Percentiles rank a stretch among this genome's conserved stretches.
Evolutionary conservation across 192 early-diverging fungal genomes (phyloP).

Genomic region (Podila horticola): DNA sequence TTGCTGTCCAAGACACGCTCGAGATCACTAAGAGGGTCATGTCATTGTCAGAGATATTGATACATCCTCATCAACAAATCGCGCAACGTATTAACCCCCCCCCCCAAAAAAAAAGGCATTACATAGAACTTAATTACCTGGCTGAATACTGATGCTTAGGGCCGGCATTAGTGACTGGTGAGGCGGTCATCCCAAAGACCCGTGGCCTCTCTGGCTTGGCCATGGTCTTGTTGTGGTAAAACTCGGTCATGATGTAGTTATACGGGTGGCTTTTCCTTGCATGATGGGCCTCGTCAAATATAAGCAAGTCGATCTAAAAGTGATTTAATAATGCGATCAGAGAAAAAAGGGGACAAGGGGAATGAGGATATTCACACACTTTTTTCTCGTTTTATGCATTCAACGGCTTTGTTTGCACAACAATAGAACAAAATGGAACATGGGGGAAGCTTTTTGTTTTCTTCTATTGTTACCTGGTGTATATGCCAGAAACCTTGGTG

Average conservation of each 20-base stretch:
- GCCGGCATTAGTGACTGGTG: constrained; percentile 66
- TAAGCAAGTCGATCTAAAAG: constrained; percentile 76
- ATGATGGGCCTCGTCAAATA: constrained; percentile 98
- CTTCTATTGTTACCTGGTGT: constrained; percentile 53
- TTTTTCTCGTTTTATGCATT: constrained; percentile 1
- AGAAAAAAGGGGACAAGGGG: not conserved
- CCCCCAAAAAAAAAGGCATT: not conserved
- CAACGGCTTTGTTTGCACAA: not conserved
- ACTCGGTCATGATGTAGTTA: constrained; percentile 83
- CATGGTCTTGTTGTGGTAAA: constrained; percentile 67
- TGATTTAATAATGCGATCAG: not conserved
- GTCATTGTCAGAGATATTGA: no score
- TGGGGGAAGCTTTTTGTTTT: not conserved
- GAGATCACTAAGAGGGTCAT: not conserved
- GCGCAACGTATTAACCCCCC: not conserved
- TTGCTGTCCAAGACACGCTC: not conserved
- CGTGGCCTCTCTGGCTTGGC: constrained; percentile 6
- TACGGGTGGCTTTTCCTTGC: constrained; percentile 80
- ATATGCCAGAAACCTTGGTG: constrained; percentile 74
- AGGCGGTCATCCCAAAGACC: constrained; percentile 94
- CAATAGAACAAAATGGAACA: constrained; percentile 4
- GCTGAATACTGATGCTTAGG: constrained; percentile 11
- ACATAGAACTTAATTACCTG: constrained; percentile 3
- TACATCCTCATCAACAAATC: not conserved
- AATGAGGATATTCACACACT: no score